Base-by-base conservation (phyloP, 331 rosid genomes). In the Acacia concinna region DNA sequence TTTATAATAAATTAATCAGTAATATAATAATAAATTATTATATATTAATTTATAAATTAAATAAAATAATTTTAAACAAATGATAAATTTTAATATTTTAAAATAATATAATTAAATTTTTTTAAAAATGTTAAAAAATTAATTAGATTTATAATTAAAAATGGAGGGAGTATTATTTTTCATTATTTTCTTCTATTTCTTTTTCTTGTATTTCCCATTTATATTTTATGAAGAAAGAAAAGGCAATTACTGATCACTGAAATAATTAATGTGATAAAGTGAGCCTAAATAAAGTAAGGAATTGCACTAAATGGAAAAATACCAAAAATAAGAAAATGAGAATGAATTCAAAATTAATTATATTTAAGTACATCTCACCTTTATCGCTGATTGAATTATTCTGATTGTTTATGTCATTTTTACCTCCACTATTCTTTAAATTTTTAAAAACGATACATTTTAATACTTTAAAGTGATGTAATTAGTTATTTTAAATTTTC, bases 391-490 rank as follows among this genome's bases (percentile, higher is more conserved):
- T 51, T 1, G 59, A 51, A 47, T 17, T 49, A 18, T 46, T n/a
- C n/a, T 20, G 4, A 21, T 8, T 8, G 3, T 25, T 38, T 57
- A 21, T 57, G 6, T 28, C 23, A 25, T 32, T 43, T 65, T 25
- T 47, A 7, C 79, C 38, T 79, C 35, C 65, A 71, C 32, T 79
- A 63, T 67, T 80, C 44, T n/a, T n/a, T n/a, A n/a, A n/a, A n/a
- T n/a, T n/a, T n/a, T n/a, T n/a, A n/a, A n/a, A n/a, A n/a, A n/a
- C n/a, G n/a, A n/a, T n/a, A n/a, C n/a, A n/a, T n/a, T n/a, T n/a
- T n/a, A n/a, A n/a, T n/a, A n/a, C n/a, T n/a, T n/a, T n/a, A n/a
- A n/a, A n/a, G n/a, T n/a, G n/a, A n/a, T n/a, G n/a, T n/a, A n/a
- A n/a, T n/a, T n/a, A n/a, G n/a, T n/a, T n/a, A n/a, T n/a, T n/a